Evolutionary conservation across 208 protist genomes (phyloP).

Genomic region (Crithidia thermophila): DNA sequence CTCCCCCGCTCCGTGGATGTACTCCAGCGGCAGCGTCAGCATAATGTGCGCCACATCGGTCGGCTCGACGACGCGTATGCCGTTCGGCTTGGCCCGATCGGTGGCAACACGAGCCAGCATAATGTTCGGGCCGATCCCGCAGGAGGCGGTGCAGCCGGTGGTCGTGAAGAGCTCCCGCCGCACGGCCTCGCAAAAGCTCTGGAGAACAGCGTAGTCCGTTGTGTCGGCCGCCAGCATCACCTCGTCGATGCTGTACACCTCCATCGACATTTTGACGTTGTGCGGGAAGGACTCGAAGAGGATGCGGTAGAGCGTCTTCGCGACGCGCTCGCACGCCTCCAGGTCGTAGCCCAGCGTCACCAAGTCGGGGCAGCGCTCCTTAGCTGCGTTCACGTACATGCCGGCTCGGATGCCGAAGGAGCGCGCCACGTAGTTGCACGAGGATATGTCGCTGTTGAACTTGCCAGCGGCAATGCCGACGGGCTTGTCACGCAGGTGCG

Average conservation of each 20-base stretch:
- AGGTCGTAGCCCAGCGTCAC: slow-evolving; percentile 92
- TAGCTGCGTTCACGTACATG: slow-evolving; percentile 91
- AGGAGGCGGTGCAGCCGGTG: slow-evolving; percentile 83
- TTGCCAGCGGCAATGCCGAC: slow-evolving; percentile 88
- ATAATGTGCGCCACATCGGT: slow-evolving; percentile 55
- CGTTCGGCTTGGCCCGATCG: slow-evolving; percentile 74
- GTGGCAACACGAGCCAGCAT: slow-evolving; percentile 85
- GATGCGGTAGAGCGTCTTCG: slow-evolving; percentile 74
- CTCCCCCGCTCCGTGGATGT: slow-evolving; percentile 75
- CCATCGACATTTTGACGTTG: slow-evolving; percentile 63
- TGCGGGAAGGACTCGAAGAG: slow-evolving; percentile 68
- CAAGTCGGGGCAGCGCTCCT: slow-evolving; percentile 87
- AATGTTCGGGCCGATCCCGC: slow-evolving; percentile 85
- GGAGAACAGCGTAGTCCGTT: slow-evolving; percentile 45
- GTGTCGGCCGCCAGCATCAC: slow-evolving; percentile 86
- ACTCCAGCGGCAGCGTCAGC: slow-evolving; percentile 45
- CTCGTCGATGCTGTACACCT: slow-evolving; percentile 92
- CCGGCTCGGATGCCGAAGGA: slow-evolving; percentile 84
- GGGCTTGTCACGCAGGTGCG: slow-evolving; percentile 70
- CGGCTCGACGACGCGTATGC: slow-evolving; percentile 44
- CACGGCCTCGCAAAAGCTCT: slow-evolving; percentile 58
- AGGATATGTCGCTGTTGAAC: slow-evolving; percentile 92
- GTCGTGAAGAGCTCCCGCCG: slow-evolving; percentile 48
- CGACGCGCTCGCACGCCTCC: slow-evolving; percentile 58
- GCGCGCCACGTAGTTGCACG: slow-evolving; percentile 93